These are phyloP conservation scores for Coemansia furcata DNA, from an alignment of 192 early-diverging fungal species.

Conservation along the genomic window DNA sequence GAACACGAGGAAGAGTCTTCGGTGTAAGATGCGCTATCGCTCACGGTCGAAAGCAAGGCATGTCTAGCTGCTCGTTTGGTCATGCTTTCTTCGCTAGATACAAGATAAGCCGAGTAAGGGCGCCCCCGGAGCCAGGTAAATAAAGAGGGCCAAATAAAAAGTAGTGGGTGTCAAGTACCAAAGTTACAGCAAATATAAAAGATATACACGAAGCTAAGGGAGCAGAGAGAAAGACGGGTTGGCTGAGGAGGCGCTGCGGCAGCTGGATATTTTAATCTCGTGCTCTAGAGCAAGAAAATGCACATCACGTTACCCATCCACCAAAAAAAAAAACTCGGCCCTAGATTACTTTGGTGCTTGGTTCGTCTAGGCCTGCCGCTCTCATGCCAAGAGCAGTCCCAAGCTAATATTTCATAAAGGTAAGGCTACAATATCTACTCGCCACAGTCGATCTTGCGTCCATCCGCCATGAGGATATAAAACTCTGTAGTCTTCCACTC, in stretches of 20 bases:
- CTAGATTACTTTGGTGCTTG: background rate
- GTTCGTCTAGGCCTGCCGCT: background rate
- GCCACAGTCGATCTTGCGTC: conserved; percentile 38
- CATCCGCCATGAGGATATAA: conserved; percentile 37
- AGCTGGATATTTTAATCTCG: background rate
- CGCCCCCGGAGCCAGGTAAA: background rate
- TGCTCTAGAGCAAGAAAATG: background rate
- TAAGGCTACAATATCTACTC: conserved; percentile 2
- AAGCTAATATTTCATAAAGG: background rate
- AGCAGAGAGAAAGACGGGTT: background rate
- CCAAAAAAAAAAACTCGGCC: background rate
- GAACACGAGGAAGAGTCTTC: background rate
- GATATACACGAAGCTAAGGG: background rate
- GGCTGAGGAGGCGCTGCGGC: background rate
- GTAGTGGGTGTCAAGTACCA: background rate
- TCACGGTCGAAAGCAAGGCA: conserved; percentile 21
- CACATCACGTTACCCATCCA: background rate
- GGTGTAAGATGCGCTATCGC: background rate
- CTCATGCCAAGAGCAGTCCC: background rate
- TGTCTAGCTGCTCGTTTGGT: conserved; percentile 7
- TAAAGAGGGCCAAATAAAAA: background rate
- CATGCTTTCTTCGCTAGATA: conserved; percentile 13
- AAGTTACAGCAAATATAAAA: background rate
- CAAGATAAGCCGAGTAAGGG: background rate
- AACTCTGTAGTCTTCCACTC: conserved; percentile 51